These are phyloP conservation scores for Plasmodium inui DNA, from an alignment of 169 alveolate genomes.

Conservation along the genomic window DNA sequence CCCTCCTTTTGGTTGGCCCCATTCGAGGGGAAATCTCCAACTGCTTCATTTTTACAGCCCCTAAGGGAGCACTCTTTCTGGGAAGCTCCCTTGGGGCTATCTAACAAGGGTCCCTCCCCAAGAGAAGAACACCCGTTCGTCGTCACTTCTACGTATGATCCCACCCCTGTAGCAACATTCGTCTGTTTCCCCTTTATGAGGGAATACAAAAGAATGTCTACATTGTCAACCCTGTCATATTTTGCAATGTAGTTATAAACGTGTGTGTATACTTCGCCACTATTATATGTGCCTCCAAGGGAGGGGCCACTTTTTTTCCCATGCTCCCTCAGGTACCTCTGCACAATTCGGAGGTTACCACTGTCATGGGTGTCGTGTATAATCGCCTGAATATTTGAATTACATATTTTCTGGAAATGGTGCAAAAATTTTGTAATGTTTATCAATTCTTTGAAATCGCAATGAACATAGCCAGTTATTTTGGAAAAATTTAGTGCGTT, in stretches of 20 bases:
- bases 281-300: background rate
- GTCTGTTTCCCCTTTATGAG: slow-evolving; percentile 10
- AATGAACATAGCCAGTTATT: slow-evolving; percentile 59
- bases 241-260: slow-evolving; percentile 38
- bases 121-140: background rate
- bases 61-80: background rate
- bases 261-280: background rate
- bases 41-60: background rate
- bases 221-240: slow-evolving; percentile 24
- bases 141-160: background rate
- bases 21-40: background rate
- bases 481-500: slow-evolving; percentile 36
- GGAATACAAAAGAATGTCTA: slow-evolving; percentile 48
- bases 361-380: background rate
- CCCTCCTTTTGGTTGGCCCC: background rate
- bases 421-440: slow-evolving; percentile 39
- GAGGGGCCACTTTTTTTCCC: background rate
- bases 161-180: background rate
- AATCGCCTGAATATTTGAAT: slow-evolving; percentile 45
- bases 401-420: slow-evolving; percentile 50
- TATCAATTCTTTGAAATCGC: slow-evolving; percentile 47
- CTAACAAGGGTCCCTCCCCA: background rate
- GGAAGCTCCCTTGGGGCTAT: background rate
- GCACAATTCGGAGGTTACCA: slow-evolving; percentile 7
- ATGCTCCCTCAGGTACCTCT: slow-evolving; percentile 36